These are phyloP conservation scores for Melocanna baccifera DNA, from an alignment of 176 grass and related monocot species.

Conservation along the genomic window DNA sequence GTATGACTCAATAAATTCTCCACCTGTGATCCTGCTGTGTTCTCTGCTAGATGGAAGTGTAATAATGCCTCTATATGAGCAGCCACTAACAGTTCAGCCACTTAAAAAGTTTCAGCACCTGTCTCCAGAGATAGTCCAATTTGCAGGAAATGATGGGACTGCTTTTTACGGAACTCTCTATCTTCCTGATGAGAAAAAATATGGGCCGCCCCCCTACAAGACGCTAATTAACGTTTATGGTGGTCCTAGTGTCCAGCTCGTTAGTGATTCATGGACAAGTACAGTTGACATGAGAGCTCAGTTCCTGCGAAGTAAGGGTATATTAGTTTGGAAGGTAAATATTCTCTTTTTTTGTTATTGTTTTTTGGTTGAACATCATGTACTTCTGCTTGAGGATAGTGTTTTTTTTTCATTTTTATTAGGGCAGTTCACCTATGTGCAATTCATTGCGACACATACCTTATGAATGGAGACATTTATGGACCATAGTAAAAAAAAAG, in stretches of 20 bases:
- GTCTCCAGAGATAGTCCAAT: conserved; percentile 75
- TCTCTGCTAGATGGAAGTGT: conserved; percentile 85
- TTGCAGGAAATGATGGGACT: conserved; percentile 78
- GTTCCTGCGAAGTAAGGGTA: conserved; percentile 81
- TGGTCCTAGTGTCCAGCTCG: conserved; percentile 86
- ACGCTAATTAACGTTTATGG: conserved; percentile 84
- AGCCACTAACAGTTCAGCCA: conserved; percentile 52
- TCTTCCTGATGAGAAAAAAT: conserved; percentile 78
- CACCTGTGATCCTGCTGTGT: conserved; percentile 76
- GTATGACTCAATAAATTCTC: conserved; percentile 76
- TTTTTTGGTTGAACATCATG: conserved; percentile 10
- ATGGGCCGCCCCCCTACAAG: conserved; percentile 92
- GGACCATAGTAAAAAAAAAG: background rate
- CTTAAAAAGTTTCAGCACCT: conserved; percentile 72
- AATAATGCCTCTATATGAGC: conserved; percentile 87
- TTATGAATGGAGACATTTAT: background rate
- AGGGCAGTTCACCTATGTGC: background rate
- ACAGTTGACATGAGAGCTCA: conserved; percentile 99
- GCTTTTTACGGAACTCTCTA: conserved; percentile 80
- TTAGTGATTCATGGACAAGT: conserved; percentile 88
- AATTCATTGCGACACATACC: background rate
- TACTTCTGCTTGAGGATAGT: background rate
- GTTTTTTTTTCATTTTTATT: background rate
- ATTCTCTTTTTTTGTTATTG: background rate
- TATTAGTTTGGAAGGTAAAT: conserved; percentile 99